Evolutionary conservation across 805 yeast species (phyloP).

Genomic region (Teunomyces stri): DNA sequence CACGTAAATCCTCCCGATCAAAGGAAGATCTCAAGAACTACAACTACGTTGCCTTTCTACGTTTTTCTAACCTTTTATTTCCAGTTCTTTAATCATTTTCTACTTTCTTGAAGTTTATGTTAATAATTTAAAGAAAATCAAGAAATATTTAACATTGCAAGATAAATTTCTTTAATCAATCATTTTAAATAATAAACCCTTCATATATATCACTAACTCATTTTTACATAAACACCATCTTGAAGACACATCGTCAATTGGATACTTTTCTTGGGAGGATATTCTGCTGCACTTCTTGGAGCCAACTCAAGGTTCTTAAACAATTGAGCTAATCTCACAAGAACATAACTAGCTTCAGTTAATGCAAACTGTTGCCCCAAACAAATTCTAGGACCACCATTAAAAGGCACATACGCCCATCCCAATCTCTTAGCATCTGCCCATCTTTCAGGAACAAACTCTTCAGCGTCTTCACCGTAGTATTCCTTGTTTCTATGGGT

Average conservation of each 20-base stretch:
- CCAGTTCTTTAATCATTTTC: not conserved
- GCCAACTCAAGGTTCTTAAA: slow-evolving; percentile 18
- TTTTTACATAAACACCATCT: slow-evolving; percentile 17
- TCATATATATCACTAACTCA: not conserved
- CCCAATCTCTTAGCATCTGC: slow-evolving; percentile 18
- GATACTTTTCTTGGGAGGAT: slow-evolving; percentile 30
- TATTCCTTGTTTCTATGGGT: slow-evolving; percentile 39
- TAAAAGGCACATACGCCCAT: slow-evolving; percentile 28
- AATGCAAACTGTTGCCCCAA: slow-evolving; percentile 31
- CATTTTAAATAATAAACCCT: not conserved
- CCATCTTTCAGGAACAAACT: slow-evolving; percentile 27
- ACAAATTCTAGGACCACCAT: slow-evolving; percentile 29
- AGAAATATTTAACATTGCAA: not conserved
- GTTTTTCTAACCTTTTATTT: no score
- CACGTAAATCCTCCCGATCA: no score
- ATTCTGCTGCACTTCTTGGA: slow-evolving; percentile 13
- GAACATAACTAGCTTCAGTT: slow-evolving; percentile 25
- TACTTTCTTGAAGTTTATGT: no score
- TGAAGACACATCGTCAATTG: slow-evolving; percentile 25
- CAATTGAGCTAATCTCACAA: slow-evolving; percentile 22
- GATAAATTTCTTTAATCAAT: not conserved
- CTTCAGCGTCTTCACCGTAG: slow-evolving; percentile 22
- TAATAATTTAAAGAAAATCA: not conserved
- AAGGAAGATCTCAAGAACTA: no score
- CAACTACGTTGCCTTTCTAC: no score